Evolutionary conservation across 1,284 basidiomycete species (phyloP).

Genomic region (Puccinia hordei): DNA sequence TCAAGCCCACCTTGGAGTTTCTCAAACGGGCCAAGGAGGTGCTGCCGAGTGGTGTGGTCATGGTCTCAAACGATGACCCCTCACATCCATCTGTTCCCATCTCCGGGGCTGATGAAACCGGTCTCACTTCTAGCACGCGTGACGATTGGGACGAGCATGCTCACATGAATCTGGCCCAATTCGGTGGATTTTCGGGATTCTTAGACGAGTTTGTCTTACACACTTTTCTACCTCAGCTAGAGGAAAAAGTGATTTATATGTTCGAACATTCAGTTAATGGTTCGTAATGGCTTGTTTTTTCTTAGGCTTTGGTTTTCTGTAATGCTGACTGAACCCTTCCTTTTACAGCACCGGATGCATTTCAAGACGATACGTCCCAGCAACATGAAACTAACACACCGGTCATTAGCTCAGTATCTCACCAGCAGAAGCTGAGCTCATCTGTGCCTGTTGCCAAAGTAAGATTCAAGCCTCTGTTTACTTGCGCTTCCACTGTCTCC

Average conservation of each 20-base stretch:
- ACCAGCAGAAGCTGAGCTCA: conserved; percentile 64
- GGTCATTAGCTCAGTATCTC: neutral
- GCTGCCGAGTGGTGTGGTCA: conserved; percentile 71
- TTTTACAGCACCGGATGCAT: conserved; percentile 66
- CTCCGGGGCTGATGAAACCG: neutral
- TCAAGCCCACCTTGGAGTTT: conserved; percentile 88
- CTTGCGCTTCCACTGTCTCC: neutral
- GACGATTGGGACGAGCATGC: conserved; percentile 36
- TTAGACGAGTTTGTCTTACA: conserved; percentile 92
- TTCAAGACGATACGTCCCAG: conserved; percentile 69
- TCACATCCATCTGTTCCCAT: conserved; percentile 1
- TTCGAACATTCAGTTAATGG: conserved; percentile 84
- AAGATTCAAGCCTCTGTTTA: conserved; percentile 51
- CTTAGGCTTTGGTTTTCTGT: neutral
- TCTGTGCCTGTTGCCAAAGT: conserved; percentile 78
- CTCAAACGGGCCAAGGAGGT: conserved; percentile 71
- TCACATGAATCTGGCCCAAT: conserved; percentile 57
- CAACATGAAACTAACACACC: conserved; percentile 8
- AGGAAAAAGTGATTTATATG: conserved; percentile 85
- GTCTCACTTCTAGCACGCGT: neutral
- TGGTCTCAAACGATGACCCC: conserved; percentile 61
- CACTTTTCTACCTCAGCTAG: conserved; percentile 89
- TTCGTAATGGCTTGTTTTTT: conserved; percentile 57
- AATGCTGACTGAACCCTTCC: neutral
- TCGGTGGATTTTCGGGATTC: conserved; percentile 70